A percentile compares a stretch with the other conserved stretches of the same genome.
Evolutionary conservation across 768 basidiomycete genomes (phyloP).

Genomic region (Leccinellum luteum): DNA sequence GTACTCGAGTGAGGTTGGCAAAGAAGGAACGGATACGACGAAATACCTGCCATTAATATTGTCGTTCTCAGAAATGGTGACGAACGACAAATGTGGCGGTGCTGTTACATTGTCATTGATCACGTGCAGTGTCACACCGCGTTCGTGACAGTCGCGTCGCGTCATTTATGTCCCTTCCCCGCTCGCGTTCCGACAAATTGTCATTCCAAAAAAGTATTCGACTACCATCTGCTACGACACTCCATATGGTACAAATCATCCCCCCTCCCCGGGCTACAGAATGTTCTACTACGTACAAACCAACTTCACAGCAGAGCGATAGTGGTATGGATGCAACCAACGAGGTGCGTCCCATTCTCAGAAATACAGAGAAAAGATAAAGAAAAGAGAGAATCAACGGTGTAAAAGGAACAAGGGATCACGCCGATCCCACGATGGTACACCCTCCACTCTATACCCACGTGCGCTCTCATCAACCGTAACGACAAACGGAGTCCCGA

Average conservation of each 20-base stretch:
- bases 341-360: conserved; percentile 4
- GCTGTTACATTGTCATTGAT: conserved; percentile 10
- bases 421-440: conserved; percentile 13
- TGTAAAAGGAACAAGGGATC: conserved; percentile 8
- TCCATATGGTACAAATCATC: conserved; percentile 24
- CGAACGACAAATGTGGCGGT: conserved; percentile 15
- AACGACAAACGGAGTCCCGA: conserved; percentile 4
- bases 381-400: conserved; percentile 1
- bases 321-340: conserved; percentile 12
- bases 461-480: conserved; percentile 4
- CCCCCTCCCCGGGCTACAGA: conserved; percentile 10
- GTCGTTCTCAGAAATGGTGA: neutral
- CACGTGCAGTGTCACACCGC: conserved; percentile 32
- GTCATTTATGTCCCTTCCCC: neutral
- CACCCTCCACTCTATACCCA: conserved; percentile 18
- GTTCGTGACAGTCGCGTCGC: conserved; percentile 28
- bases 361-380: conserved; percentile 17
- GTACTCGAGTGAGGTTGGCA: neutral
- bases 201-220: conserved; percentile 23
- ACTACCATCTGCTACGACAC: conserved; percentile 13
- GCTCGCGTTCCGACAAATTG: neutral
- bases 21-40: neutral
- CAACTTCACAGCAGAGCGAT: conserved; percentile 22
- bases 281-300: conserved; percentile 19
- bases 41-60: conserved; percentile 23